Evolutionary conservation across 1,284 basidiomycete genomes (phyloP).

Genomic region (Flammula alnicola): DNA sequence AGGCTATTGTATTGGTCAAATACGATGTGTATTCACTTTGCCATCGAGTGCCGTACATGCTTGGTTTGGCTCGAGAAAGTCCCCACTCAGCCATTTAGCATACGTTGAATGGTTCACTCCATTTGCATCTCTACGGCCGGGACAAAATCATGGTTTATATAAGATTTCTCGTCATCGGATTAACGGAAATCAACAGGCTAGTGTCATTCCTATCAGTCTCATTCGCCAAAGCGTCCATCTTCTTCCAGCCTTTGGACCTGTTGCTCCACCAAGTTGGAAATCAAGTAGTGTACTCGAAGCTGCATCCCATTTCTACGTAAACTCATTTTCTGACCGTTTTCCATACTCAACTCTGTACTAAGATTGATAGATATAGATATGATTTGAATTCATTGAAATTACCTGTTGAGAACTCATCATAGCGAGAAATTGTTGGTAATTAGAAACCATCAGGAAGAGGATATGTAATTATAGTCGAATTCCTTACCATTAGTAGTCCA

Average conservation of each 20-base stretch:
- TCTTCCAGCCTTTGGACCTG: background rate
- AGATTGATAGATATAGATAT: too few species aligned
- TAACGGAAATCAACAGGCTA: background rate
- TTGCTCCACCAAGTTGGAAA: background rate
- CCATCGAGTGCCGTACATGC: too few species aligned
- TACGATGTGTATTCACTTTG: too few species aligned
- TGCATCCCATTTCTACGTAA: background rate
- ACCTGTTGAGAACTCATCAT: too few species aligned
- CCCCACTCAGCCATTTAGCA: background rate
- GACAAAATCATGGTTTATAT: background rate
- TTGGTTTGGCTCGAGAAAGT: too few species aligned
- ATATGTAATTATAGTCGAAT: too few species aligned
- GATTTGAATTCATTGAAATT: too few species aligned
- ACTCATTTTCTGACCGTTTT: conserved; percentile 1
- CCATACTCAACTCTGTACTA: background rate
- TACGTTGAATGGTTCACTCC: conserved; percentile 3
- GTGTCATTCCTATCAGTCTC: background rate
- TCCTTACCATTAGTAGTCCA: too few species aligned
- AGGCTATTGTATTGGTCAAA: too few species aligned
- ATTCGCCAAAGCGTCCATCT: background rate
- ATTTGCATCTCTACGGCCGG: background rate
- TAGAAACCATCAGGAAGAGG: too few species aligned
- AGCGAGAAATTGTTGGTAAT: too few species aligned
- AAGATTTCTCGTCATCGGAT: background rate
- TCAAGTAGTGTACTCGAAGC: background rate